Base-by-base conservation (phyloP, 192 early-diverging fungal genomes). In the Coemansia sp. region DNA sequence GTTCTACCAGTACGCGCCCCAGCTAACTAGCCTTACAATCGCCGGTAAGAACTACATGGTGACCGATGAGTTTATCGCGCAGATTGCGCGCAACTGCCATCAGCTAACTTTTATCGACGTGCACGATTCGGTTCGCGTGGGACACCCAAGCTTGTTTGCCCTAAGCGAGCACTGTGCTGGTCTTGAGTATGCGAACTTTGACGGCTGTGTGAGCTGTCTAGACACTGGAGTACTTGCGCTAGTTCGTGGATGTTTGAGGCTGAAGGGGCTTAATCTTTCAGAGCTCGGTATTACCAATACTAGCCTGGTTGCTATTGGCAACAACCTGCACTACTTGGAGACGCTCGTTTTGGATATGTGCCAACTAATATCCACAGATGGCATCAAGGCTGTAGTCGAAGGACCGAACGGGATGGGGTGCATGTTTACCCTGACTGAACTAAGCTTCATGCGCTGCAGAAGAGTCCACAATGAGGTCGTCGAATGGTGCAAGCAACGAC, bases 401-500 rank as follows among this genome's bases (percentile, higher is more conserved):
- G 68, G 66, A 12, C 50, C 71, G 4, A 64, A 67, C 39, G 74
- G 71, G 11, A 68, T 73, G 24, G 75, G 80, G 16, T 82, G 80
- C 61, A 6, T 63, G 71, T 66, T 70, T 44, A 81, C 75, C 10
- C 71, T 81, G 33, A 62, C 27, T 2, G 39, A 67, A 10, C 36
- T 81, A 16, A 73, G 74, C 50, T 71, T 81, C 60, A 49, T 53
- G 22, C 62, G 67, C 34, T 73, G 75, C 29, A 11, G 38, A 9
- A 58, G 47, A 1, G 47, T 67, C 36, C 27, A 61, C 47, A 40
- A 47, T 5, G 20, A 29, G 0, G 60, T 49, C 11, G 64, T 64
- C 20, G 71, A 76, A n/a, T 81, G 80, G 80, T 81, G 80, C 71
- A 65, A 53, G 44, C 46, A 27, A 53, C 71, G 64, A 24, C 70